Evolutionary conservation across 169 alveolate species (phyloP), one percentile per base, ranked within the genome.

Genomic region (Plasmodium adleri): DNA sequence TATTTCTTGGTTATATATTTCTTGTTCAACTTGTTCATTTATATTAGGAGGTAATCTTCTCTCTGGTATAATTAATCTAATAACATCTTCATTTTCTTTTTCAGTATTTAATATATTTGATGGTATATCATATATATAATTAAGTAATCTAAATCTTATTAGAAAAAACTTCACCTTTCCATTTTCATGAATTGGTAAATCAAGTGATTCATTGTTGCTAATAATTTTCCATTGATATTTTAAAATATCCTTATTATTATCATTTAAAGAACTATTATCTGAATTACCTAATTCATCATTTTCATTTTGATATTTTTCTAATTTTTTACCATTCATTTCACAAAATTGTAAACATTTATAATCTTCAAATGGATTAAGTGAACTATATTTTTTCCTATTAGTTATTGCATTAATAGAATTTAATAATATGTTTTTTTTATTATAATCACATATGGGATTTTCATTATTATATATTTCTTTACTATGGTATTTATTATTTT

Each of bases 61-160:
- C 63, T 83, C 91, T 1, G 91, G 91, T 28, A 83, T 83, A 20
- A 83, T 76, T 49, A 83, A 24, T 17, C 91, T 58, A 20, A 83
- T 43, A 50, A 83, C 83, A 45, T 83, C 91, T 22, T 83, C 91
- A 59, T 83, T 71, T 13, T 68, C 91, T 26, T 43, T 58, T 47
- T 32, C 86, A 17, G 91, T 83, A 66, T 83, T 83, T 28, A 83
- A 63, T 28, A 83, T 52, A 32, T 56, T 83, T 12, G 91, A 83
- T 12, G 91, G 91, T 26, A 83, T 83, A 58, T 83, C 91, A 83
- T 83, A 83, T 13, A 83, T 70, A 56, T 83, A 83, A 49, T 83
- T 83, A 22, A 83, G 74, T 70, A 83, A 24, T 26, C 91, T 67
- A 49, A 83, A 83, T 56, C 91, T 50, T 47, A 83, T 83, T 24